Base-by-base conservation (phyloP, 805 yeast genomes). In the Candida tammaniensis region DNA sequence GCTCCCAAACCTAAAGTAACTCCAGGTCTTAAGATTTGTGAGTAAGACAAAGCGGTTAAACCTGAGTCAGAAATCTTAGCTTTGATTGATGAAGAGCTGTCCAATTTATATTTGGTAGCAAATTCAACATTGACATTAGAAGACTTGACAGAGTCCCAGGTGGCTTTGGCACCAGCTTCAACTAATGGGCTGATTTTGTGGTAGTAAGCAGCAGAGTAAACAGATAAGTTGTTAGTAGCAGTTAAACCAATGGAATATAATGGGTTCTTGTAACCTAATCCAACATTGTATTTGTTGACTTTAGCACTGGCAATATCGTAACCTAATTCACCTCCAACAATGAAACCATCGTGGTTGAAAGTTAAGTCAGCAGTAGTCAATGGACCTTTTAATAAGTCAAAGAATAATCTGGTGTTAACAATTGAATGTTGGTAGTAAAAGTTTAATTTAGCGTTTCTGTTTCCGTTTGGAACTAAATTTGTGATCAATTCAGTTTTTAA, bases 151-250 rank as follows among this genome's bases (percentile, higher is more conserved):
- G 95, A 80, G 73, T 88, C 96, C 80, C 91, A 86, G 49, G 93
- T 81, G 56, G 96, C 96, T 77, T 86, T 89, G 58, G 97, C 95
- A 74, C 97, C 98, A 55, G 88, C 95, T 78, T 93, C 96, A 53
- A 91, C 86, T 53, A 72, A 68, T 49, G 94, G 86, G 54, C 88
- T 78, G 46, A 93, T 95, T 69, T 78, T 84, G 82, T 93, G 97
- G 87, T 80, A 93, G 81, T 89, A 88, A 52, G 96, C 91, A 53
- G 96, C 96, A 44, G 95, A 74, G 76, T 84, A 86, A 54, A 88
- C 81, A 43, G 88, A 78, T 61, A 89, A 76, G 78, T 88, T 86
- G 74, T 82, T 77, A 61, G 86, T 75, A 54, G 93, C 87, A 47
- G 86, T 74, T 49, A 88, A 78, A 46, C 95, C 86, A 42, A 87